These are phyloP conservation scores for Colletotrichum endophyticum DNA, from an alignment of 2,329 filamentous ascomycete species.

Conservation along the genomic window DNA sequence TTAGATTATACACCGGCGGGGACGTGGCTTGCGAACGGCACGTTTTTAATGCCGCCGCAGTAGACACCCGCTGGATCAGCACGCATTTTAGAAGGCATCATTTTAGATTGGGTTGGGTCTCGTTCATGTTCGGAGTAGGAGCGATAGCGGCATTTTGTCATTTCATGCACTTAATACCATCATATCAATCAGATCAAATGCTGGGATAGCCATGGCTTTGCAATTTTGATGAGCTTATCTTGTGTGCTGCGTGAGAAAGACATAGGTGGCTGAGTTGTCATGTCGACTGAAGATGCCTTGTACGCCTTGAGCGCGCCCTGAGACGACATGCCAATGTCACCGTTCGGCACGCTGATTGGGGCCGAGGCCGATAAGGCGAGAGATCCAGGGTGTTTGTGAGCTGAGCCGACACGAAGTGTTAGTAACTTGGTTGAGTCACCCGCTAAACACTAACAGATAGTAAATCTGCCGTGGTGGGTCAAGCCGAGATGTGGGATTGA, in stretches of 20 bases:
- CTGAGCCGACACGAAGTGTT: background rate
- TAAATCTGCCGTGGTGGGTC: background rate
- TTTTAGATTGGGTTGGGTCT: background rate
- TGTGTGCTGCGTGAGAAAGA: background rate
- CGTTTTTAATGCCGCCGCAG: constrained; percentile 2
- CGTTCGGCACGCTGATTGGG: background rate
- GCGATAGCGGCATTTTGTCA: background rate
- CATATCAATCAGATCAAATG: background rate
- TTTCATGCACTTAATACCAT: background rate
- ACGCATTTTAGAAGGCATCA: background rate
- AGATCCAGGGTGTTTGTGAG: background rate
- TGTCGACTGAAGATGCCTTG: background rate
- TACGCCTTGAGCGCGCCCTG: background rate
- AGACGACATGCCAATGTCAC: background rate
- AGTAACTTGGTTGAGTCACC: background rate
- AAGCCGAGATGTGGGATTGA: background rate
- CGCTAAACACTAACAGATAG: background rate
- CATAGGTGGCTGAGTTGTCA: background rate
- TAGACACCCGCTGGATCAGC: background rate
- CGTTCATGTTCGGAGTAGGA: background rate
- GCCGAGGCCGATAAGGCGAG: background rate
- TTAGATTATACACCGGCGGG: constrained; percentile 10
- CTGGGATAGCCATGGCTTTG: background rate
- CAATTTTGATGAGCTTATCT: background rate
- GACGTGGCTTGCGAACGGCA: constrained; percentile 13